Percentiles rank a stretch among this genome's conserved stretches.
phyloP scores from a whole-genome alignment of 2,329 filamentous ascomycete species.

The Purpureocillium takamizusanense region DNA sequence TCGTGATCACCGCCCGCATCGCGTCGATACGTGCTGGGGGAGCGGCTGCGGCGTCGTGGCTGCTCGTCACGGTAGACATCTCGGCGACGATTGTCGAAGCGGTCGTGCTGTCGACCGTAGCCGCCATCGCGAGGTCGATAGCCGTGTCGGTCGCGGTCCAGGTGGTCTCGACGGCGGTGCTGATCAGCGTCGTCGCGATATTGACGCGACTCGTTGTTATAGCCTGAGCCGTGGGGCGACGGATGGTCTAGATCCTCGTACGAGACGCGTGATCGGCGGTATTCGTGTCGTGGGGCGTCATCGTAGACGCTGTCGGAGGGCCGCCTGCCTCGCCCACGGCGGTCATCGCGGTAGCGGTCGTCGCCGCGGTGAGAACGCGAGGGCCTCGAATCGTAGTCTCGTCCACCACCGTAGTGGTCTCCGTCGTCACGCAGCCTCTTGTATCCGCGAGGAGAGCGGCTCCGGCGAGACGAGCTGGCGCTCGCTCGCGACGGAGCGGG shows the following conservation, averaged over 20 bases:
- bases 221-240: neutral
- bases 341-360: slow-evolving; percentile 37
- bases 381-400: slow-evolving; percentile 44
- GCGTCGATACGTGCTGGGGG: slow-evolving; percentile 32
- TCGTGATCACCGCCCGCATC: slow-evolving; percentile 12
- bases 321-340: slow-evolving; percentile 19
- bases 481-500: slow-evolving; percentile 39
- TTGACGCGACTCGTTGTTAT: neutral
- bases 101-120: neutral
- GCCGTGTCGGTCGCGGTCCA: slow-evolving; percentile 20
- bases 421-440: slow-evolving; percentile 61
- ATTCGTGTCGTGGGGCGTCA: slow-evolving; percentile 1
- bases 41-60: slow-evolving; percentile 45
- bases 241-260: slow-evolving; percentile 5
- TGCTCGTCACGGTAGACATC: slow-evolving; percentile 45
- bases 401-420: slow-evolving; percentile 38
- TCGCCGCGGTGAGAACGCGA: slow-evolving; percentile 58
- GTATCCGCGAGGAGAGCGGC: slow-evolving; percentile 53
- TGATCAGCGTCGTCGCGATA: slow-evolving; percentile 21
- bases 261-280: slow-evolving; percentile 2
- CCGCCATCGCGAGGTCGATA: slow-evolving; percentile 8
- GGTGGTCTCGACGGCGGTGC: slow-evolving; percentile 28
- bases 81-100: slow-evolving; percentile 14
- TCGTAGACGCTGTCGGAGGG: slow-evolving; percentile 1
- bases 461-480: slow-evolving; percentile 32